Conservation (phyloP, 768 basidiomycete genomes). For the Psilocybe tampanensis region DNA sequence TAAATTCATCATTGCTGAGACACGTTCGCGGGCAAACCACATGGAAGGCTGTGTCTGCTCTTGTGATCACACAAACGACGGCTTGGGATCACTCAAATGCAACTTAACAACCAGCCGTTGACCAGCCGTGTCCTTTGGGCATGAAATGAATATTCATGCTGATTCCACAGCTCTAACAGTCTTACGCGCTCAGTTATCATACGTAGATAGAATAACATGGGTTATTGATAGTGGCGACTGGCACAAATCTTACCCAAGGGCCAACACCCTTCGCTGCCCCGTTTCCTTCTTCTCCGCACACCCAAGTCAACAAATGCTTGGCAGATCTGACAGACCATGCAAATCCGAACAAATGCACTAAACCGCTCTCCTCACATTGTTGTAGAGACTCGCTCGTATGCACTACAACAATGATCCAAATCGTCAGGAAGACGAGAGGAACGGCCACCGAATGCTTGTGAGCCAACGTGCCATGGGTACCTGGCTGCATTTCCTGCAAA, state of each 20-base stretch:
- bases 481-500: conserved; percentile 33
- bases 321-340: conserved; percentile 14
- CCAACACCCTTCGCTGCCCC: conserved; percentile 2
- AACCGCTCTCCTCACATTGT: conserved; percentile 1
- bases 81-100: background rate
- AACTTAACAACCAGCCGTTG: too few relatives aligned
- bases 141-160: too few relatives aligned
- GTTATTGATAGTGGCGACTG: too few relatives aligned
- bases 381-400: conserved; percentile 26
- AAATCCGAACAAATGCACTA: too few relatives aligned
- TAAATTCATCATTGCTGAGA: conserved; percentile 9
- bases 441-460: conserved; percentile 42
- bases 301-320: background rate
- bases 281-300: conserved; percentile 4
- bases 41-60: background rate
- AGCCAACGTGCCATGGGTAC: conserved; percentile 32
- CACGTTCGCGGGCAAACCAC: conserved; percentile 6
- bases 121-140: too few relatives aligned
- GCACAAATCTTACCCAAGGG: too few relatives aligned
- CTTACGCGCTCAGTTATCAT: too few relatives aligned
- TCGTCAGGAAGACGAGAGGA: conserved; percentile 41
- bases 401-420: conserved; percentile 49
- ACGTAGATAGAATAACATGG: too few relatives aligned
- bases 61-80: background rate
- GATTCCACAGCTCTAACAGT: too few relatives aligned